phyloP scores from a whole-genome alignment of 805 yeast species.

The Starmerella sp. region DNA sequence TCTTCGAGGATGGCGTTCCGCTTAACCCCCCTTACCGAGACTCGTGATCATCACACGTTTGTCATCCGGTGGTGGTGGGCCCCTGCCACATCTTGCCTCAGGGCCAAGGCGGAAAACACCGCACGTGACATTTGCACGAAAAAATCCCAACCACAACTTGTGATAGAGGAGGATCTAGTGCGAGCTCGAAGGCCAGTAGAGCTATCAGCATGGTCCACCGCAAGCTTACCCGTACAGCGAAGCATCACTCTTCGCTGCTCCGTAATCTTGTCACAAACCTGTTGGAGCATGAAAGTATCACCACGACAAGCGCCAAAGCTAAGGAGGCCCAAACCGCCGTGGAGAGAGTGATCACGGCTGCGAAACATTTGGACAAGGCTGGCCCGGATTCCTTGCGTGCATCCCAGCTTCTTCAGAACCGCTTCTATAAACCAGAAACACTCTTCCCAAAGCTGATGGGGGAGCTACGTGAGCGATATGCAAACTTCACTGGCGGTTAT shows the following conservation, averaged over 20 bases:
- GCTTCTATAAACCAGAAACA: conserved; percentile 33
- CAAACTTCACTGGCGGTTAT: conserved; percentile 61
- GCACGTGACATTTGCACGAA: not conserved
- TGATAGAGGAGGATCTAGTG: not conserved
- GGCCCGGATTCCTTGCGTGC: not conserved
- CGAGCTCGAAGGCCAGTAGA: not conserved
- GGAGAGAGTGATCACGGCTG: conserved; percentile 52
- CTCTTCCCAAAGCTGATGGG: conserved; percentile 54
- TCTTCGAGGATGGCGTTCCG: too few species aligned
- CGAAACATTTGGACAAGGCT: conserved; percentile 23
- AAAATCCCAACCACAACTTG: not conserved
- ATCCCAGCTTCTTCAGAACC: conserved; percentile 16
- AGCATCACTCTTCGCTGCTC: conserved; percentile 46
- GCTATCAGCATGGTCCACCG: conserved; percentile 24
- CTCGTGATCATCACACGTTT: too few species aligned
- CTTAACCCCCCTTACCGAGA: too few species aligned
- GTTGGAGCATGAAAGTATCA: conserved; percentile 57
- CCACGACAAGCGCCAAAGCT: conserved; percentile 67
- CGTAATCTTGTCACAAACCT: conserved; percentile 57
- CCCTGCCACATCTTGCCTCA: not conserved
- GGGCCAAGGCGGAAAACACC: too few species aligned
- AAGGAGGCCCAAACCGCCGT: conserved; percentile 53
- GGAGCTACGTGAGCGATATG: conserved; percentile 54
- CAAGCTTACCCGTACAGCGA: conserved; percentile 33
- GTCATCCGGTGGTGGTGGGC: not conserved